Base-by-base conservation (phyloP, 306 rosid species). In the Acacia melanoxylon region DNA sequence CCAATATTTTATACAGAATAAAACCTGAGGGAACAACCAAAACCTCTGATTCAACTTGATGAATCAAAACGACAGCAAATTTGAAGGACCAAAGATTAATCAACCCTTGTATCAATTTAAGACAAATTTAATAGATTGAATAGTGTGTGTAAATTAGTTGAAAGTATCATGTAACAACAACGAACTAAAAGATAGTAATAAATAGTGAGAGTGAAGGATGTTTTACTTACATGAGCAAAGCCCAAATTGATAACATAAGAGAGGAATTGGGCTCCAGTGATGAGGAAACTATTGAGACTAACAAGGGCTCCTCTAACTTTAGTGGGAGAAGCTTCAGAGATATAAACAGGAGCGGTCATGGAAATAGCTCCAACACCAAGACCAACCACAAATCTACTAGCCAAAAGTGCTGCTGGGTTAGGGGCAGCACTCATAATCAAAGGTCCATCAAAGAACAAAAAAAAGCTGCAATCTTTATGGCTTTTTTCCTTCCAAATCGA, bases 291-390 rank as follows among this genome's bases (percentile, higher is more conserved):
- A 77, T 91, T 91, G 68, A 86, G 87, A 69, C 90, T 83, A 71
- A 89, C 91, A 8, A 90, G 85, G 56, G 94, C 90, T 16, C 94
- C 94, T 11, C 94, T 75, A 8, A 90, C 86, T 72, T 87, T 81
- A 0, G 90, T 74, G 17, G 92, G 92, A 72, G 94, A 91, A 73
- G 90, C 90, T 84, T 91, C 94, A 4, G 94, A 89, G 83, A 91
- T 91, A 75, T 91, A 91, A n/a, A 91, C 51, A 6, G 94, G 92
- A 2, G 94, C 20, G 9, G 92, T 87, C 90, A 89, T 86, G 31
- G 91, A 91, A 24, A 91, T 89, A 90, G 87, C 86, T 56, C 94
- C 92, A 35, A 89, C 92, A 10, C 92, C 94, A 1, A 88, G 42
- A n/a, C 94, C 94, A n/a, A 89, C 91, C 20, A 89, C 89, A n/a